Percentiles rank a stretch among this genome's conserved stretches.
These are phyloP conservation scores for Crithidia brevicula DNA, from an alignment of 208 protist genomes.

Conservation along the genomic window DNA sequence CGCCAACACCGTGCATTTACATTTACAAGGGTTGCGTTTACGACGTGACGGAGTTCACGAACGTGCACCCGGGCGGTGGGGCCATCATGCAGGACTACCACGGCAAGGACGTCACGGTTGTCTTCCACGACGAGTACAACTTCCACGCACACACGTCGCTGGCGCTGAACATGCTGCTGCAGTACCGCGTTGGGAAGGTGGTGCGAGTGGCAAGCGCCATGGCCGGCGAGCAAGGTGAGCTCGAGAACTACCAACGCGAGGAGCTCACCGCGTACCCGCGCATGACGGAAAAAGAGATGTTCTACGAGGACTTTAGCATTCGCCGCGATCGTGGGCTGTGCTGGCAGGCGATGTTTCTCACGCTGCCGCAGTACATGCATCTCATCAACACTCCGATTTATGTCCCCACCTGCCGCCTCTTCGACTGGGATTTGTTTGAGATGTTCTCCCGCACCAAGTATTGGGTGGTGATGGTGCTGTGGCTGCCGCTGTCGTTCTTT, in stretches of 20 bases:
- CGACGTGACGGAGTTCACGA: conserved; percentile 80
- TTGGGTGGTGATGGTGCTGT: conserved; percentile 44
- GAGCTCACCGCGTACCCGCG: conserved; percentile 57
- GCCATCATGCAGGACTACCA: conserved; percentile 54
- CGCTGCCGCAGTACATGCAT: conserved; percentile 51
- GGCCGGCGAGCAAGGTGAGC: conserved; percentile 14
- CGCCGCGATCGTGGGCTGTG: conserved; percentile 44
- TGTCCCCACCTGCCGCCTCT: conserved; percentile 48
- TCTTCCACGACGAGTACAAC: conserved; percentile 62
- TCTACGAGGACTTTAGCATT: conserved; percentile 59
- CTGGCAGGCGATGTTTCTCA: conserved; percentile 52
- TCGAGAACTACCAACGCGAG: conserved; percentile 36
- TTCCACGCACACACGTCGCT: conserved; percentile 46
- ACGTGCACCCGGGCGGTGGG: conserved; percentile 73
- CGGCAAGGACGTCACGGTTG: conserved; percentile 44
- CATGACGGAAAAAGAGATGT: conserved; percentile 45
- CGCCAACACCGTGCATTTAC: conserved; percentile 34
- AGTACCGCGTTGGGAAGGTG: conserved; percentile 48
- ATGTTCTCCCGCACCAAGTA: conserved; percentile 60
- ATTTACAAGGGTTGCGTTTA: conserved; percentile 73
- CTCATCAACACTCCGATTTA: conserved; percentile 49
- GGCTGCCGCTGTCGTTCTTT: conserved; percentile 52
- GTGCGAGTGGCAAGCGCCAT: conserved; percentile 11
- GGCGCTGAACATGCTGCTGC: conserved; percentile 57
- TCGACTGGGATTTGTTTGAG: conserved; percentile 46